Base-by-base conservation (phyloP, 2,329 filamentous ascomycete species). In the Aspergillus aculeatus region DNA sequence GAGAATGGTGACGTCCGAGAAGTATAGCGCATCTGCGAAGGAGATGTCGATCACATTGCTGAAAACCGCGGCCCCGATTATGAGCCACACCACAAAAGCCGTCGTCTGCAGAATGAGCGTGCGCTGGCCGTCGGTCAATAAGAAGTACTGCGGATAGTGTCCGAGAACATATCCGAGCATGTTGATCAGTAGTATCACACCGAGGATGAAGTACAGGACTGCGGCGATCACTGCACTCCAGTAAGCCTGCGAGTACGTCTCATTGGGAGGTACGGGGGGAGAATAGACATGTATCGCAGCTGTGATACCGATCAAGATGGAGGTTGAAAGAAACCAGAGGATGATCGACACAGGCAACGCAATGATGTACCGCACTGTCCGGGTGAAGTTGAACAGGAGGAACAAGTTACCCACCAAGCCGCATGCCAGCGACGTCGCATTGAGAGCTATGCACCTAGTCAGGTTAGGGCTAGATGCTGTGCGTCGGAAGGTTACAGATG, bases 31-130 rank as follows among this genome's bases (percentile, higher is more conserved):
- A 68, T 97, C 91, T 1, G 91, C 84, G 69, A 89, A 96, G 21
- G 81, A 78, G 87, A 92, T 95, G 3, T 77, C 82, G 62, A 96
- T 89, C 3, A 95, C 82, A 1, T 79, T 80, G 5, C 86, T 85
- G 70, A 95, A 96, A 0, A 96, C 78, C 0, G 88, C 84, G 0
- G 89, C 91, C 0, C 93, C 93, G 2, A 92, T 76, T 0, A 90
- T 86, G 0, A 97, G 79, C 80, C 95, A 96, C 51, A 91, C 77
- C 54, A 96, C 87, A 70, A 96, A 91, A 57, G 90, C 80, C 75
- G 96, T 96, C 1, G 92, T 96, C 75, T 97, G 93, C 29, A 96
- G 77, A 81, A 97, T 96, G 23, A 97, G 79, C 0, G 91, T 96
- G 10, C 93, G 85, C 74, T 97, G 93, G 62, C 89, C 89, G 56